Conservation (phyloP, 805 yeast species). For the Kregervanrija delftensis region DNA sequence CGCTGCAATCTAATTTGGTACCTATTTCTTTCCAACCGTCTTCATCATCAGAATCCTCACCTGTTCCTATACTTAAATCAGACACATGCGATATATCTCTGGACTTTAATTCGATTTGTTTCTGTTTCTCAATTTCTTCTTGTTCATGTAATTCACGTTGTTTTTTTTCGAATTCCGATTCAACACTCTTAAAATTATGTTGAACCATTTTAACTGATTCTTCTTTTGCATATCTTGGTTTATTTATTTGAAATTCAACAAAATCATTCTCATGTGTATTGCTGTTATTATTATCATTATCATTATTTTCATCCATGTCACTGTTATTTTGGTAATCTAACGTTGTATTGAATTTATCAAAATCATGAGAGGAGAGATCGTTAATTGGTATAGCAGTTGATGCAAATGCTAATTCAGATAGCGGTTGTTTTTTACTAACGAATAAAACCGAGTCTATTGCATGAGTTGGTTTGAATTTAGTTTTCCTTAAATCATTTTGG, state of each 20-base stretch:
- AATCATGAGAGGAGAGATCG: no score
- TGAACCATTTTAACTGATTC: constrained; percentile 17
- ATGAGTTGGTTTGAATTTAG: not conserved
- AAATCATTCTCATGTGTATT: constrained; percentile 16
- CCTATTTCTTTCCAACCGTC: constrained; percentile 85
- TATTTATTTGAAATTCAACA: constrained; percentile 20
- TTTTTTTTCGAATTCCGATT: not conserved
- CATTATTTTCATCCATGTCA: not conserved
- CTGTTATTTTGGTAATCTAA: not conserved
- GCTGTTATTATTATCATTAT: not conserved
- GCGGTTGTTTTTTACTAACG: no score
- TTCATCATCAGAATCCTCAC: constrained; percentile 28
- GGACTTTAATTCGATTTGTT: not conserved
- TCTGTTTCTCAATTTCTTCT: not conserved
- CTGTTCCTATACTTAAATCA: constrained; percentile 3
- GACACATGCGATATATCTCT: no score
- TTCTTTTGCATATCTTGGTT: constrained; percentile 8
- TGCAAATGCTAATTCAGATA: no score
- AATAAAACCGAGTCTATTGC: not conserved
- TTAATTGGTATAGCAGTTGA: no score
- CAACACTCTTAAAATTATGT: constrained; percentile 12
- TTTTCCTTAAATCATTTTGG: not conserved
- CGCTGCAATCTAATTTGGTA: constrained; percentile 60
- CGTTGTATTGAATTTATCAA: no score
- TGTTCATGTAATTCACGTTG: not conserved